phyloP scores from a whole-genome alignment of 345 rosid genomes.

The Populus ilicifolia region DNA sequence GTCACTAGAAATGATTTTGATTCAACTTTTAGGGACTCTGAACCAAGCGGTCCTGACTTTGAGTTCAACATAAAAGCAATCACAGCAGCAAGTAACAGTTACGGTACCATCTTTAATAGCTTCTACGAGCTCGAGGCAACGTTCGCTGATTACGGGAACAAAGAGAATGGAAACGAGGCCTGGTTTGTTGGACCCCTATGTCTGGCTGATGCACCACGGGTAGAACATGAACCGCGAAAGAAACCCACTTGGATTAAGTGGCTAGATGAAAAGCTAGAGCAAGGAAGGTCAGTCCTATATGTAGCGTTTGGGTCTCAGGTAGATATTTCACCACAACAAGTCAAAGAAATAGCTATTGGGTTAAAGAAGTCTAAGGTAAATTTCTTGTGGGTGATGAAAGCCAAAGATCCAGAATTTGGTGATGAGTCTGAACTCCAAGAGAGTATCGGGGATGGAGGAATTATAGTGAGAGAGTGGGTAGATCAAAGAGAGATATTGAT shows the following conservation, averaged over 20 bases:
- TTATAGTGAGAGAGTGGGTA: conserved; percentile 68
- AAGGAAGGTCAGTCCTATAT: conserved; percentile 53
- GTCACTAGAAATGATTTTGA: conserved; percentile 44
- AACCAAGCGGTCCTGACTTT: conserved; percentile 2
- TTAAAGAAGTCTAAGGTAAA: conserved; percentile 52
- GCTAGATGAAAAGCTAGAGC: conserved; percentile 51
- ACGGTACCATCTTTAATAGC: conserved; percentile 48
- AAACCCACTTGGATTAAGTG: conserved; percentile 55
- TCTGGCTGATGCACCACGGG: conserved; percentile 24
- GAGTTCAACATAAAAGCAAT: conserved; percentile 18
- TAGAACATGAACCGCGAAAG: not conserved
- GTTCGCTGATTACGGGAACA: conserved; percentile 40
- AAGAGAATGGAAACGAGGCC: conserved; percentile 2
- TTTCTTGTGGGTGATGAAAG: conserved; percentile 62
- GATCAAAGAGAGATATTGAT: conserved; percentile 52
- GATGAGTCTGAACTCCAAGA: conserved; percentile 41
- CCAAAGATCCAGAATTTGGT: conserved; percentile 34
- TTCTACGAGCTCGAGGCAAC: conserved; percentile 62
- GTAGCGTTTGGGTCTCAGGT: conserved; percentile 82
- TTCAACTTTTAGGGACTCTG: not conserved
- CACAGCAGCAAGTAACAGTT: conserved; percentile 19
- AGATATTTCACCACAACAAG: conserved; percentile 46
- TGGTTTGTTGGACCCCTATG: conserved; percentile 67
- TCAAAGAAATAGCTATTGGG: conserved; percentile 51
- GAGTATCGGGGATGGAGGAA: conserved; percentile 43